Conservation (phyloP, 805 yeast genomes). For the Zygotorulaspora sp. region DNA sequence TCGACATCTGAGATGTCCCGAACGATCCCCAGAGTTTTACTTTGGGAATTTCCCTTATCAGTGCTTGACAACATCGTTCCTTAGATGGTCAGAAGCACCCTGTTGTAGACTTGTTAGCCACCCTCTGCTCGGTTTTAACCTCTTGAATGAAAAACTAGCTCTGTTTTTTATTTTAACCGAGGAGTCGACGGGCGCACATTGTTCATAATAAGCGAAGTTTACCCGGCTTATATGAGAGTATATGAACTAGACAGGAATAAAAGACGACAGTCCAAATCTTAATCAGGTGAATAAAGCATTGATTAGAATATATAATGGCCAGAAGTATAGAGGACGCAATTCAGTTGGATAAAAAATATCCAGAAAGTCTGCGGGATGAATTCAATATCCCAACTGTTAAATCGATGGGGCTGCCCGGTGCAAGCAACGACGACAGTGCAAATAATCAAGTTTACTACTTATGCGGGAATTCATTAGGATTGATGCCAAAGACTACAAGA, state of each 20-base stretch:
- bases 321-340: constrained; percentile 22
- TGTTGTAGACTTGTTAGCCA: neutral
- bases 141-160: no score
- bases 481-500: constrained; percentile 69
- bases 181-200: constrained; percentile 2
- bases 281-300: no score
- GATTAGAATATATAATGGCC: neutral
- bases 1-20: neutral
- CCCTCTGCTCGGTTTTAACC: no score
- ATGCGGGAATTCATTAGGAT: constrained; percentile 92
- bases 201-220: no score
- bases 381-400: constrained; percentile 65
- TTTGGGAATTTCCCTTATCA: neutral
- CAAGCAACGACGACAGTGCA: constrained; percentile 12
- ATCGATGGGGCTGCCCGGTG: constrained; percentile 48
- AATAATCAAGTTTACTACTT: constrained; percentile 47
- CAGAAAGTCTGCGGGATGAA: constrained; percentile 38
- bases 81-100: neutral
- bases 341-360: constrained; percentile 40
- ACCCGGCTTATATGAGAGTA: no score
- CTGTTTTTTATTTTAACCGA: constrained; percentile 2
- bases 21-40: neutral
- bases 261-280: no score
- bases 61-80: constrained; percentile 1
- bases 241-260: no score